phyloP scores from a whole-genome alignment of 257 asterid genomes.

The Solanum corneliomulleri region DNA sequence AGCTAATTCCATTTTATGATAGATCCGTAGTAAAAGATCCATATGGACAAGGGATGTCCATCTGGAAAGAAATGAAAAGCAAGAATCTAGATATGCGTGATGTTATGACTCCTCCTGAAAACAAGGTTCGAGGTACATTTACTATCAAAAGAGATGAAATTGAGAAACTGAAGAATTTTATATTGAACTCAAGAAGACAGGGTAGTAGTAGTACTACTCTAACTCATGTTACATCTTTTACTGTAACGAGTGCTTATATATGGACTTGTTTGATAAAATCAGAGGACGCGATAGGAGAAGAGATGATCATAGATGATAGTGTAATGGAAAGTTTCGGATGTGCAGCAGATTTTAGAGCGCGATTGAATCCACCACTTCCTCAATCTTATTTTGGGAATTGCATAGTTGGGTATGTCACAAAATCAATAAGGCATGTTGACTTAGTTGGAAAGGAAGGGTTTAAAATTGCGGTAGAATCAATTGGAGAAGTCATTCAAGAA shows the following conservation, averaged over 20 bases:
- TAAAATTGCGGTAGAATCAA: background rate
- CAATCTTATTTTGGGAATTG: conserved; percentile 31
- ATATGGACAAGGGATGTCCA: background rate
- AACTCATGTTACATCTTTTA: conserved; percentile 22
- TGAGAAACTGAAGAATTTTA: conserved; percentile 14
- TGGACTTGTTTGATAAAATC: conserved; percentile 21
- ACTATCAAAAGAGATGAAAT: conserved; percentile 2
- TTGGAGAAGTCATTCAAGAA: background rate
- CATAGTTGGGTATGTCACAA: background rate
- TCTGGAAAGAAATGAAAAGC: conserved; percentile 1
- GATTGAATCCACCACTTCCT: conserved; percentile 26
- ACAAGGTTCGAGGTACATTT: conserved; percentile 13
- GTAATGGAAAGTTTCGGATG: conserved; percentile 21
- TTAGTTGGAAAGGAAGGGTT: conserved; percentile 22
- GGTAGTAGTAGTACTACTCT: background rate
- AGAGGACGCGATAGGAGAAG: background rate
- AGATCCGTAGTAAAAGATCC: background rate
- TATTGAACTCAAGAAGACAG: background rate
- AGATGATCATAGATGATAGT: conserved; percentile 6
- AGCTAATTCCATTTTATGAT: conserved; percentile 5
- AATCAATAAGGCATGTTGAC: background rate
- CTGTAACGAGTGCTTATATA: conserved; percentile 4
- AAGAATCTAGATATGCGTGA: background rate
- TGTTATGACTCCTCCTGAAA: background rate
- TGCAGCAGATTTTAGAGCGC: conserved; percentile 15